Conservation (phyloP, 2,329 filamentous ascomycete species). For the Verticillium nonalfalfae region DNA sequence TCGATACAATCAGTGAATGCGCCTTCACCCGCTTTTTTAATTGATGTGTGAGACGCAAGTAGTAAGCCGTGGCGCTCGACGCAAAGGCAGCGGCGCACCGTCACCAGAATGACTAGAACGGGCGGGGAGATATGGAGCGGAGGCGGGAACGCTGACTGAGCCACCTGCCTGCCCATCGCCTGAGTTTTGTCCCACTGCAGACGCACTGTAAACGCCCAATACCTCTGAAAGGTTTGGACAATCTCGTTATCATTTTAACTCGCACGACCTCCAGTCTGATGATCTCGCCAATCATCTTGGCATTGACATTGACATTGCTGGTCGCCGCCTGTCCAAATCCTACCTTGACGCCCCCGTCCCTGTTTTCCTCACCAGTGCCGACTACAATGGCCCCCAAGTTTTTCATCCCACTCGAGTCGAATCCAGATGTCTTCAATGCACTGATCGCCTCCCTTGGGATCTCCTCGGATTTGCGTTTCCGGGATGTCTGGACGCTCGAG, state of each 20-base stretch:
- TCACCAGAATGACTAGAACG: background rate
- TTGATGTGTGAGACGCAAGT: too few species aligned
- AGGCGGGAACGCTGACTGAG: background rate
- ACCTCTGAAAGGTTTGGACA: too few species aligned
- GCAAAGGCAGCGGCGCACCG: too few species aligned
- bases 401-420: slow-evolving; percentile 29
- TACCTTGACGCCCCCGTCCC: background rate
- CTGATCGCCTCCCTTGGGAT: slow-evolving; percentile 59
- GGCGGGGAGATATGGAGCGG: background rate
- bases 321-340: background rate
- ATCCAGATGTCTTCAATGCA: slow-evolving; percentile 61
- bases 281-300: background rate
- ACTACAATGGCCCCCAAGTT: slow-evolving; percentile 12
- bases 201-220: too few species aligned
- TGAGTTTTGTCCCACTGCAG: too few species aligned
- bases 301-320: background rate
- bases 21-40: too few species aligned
- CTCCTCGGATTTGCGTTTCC: slow-evolving; percentile 51
- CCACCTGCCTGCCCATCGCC: background rate
- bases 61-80: too few species aligned
- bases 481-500: slow-evolving; percentile 64
- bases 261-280: background rate
- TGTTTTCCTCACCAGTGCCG: background rate
- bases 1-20: too few species aligned
- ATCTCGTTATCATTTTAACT: too few species aligned